phyloP scores from a whole-genome alignment of 345 rosid species.

The Eucalyptus erythrocorys region DNA sequence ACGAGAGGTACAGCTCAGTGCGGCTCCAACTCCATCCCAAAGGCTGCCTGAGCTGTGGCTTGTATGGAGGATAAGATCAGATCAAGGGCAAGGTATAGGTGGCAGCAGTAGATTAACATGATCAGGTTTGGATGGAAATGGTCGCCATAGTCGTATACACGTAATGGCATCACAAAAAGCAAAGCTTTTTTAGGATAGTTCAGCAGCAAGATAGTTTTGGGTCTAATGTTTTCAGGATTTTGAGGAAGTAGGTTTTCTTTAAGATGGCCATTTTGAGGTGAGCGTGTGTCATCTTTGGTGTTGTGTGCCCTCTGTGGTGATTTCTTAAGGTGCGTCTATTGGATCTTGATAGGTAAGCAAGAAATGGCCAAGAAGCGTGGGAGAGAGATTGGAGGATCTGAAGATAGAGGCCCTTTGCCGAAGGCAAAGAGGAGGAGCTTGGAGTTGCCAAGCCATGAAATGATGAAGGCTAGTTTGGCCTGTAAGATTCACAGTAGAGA shows the following conservation, averaged over 20 bases:
- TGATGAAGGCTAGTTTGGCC: slow-evolving; percentile 11
- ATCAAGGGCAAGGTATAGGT: slow-evolving; percentile 9
- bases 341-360: too few relatives aligned
- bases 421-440: too few relatives aligned
- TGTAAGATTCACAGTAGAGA: background rate
- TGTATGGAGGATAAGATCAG: background rate
- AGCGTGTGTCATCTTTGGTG: background rate
- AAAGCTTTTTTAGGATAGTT: background rate
- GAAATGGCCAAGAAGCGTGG: too few relatives aligned
- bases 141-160: background rate
- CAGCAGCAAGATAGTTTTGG: background rate
- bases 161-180: background rate
- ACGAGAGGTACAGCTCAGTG: slow-evolving; percentile 15
- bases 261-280: background rate
- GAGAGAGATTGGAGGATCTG: too few relatives aligned
- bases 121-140: background rate
- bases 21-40: slow-evolving; percentile 14
- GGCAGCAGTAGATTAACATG: background rate
- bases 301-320: background rate
- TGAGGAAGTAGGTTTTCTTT: background rate
- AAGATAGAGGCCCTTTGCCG: too few relatives aligned
- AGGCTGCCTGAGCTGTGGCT: background rate
- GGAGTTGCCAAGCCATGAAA: too few relatives aligned
- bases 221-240: background rate
- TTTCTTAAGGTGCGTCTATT: background rate